Evolutionary conservation across 768 basidiomycete genomes (phyloP).

Genomic region (Chalciporus chontae): DNA sequence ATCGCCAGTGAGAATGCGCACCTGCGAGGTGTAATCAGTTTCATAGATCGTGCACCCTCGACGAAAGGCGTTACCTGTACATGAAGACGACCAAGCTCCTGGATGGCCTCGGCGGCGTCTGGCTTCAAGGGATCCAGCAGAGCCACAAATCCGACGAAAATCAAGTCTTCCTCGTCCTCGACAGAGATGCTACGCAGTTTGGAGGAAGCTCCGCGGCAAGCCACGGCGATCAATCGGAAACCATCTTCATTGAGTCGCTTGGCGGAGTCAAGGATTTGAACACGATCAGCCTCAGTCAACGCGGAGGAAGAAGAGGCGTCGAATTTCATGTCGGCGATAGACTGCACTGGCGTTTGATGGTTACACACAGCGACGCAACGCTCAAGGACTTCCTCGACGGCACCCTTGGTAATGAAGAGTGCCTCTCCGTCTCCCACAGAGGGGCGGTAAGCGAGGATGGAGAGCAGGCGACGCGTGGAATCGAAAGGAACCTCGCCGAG

Average conservation of each 20-base stretch:
- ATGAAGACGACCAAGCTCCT: constrained; percentile 24
- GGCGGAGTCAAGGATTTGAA: constrained; percentile 23
- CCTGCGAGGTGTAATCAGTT: constrained; percentile 14
- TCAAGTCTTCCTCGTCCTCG: constrained; percentile 27
- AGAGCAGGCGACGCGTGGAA: constrained; percentile 35
- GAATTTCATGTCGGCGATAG: constrained; percentile 11
- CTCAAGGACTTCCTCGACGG: constrained; percentile 32
- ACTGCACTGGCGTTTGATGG: constrained; percentile 12
- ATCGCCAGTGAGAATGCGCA: constrained; percentile 36
- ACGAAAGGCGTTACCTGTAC: constrained; percentile 23
- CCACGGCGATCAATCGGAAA: constrained; percentile 29
- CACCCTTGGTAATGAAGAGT: constrained; percentile 29
- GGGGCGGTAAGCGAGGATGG: constrained; percentile 31
- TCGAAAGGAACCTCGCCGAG: constrained; percentile 35
- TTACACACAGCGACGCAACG: constrained; percentile 22
- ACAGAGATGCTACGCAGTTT: constrained; percentile 18
- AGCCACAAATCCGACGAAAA: constrained; percentile 30
- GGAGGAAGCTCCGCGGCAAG: constrained; percentile 19
- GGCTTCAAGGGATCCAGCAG: constrained; percentile 31
- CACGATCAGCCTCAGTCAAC: constrained; percentile 22
- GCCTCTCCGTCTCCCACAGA: constrained; percentile 17
- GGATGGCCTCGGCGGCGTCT: constrained; percentile 30
- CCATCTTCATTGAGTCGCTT: constrained; percentile 30
- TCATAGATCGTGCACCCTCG: background rate
- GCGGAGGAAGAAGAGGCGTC: constrained; percentile 14